Base-by-base conservation (phyloP, 345 rosid species). In the Chamaenerion angustifolium region DNA sequence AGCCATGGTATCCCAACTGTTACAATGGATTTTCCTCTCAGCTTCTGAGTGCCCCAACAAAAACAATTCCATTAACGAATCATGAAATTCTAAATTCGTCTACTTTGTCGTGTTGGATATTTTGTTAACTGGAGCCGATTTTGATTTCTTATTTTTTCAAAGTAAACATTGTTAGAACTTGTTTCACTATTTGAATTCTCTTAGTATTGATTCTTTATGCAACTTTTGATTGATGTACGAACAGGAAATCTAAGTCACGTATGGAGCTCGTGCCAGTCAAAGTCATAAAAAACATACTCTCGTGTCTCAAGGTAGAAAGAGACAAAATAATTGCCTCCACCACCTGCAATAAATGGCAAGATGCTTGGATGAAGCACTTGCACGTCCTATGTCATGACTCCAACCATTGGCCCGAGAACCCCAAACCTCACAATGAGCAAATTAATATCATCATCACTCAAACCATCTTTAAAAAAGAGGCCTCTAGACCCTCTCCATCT, bases 211-310 rank as follows among this genome's bases (percentile, higher is more conserved):
- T n/a, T n/a, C n/a, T n/a, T n/a, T n/a, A n/a, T n/a, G n/a, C n/a
- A n/a, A n/a, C n/a, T n/a, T n/a, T 31, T 16, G 17, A 14, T 47
- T 47, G 50, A 1, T 47, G 6, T 1, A 10, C 17, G 50, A 17
- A 3, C 10, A 18, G n/a, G n/a, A n/a, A n/a, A n/a, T n/a, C n/a
- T n/a, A 17, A 47, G 13, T 17, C 13, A 0, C n/a, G 12, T 16
- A 86, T 83, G 96, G 96, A 86, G 60, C 63, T 77, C 53, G 79
- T 90, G 62, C 96, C 96, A 9, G 82, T 81, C 16, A 93, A 86
- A 68, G 96, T 90, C 27, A 72, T 86, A 60, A 92, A 96, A 49
- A 83, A 83, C 64, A 81, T 90, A 57, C 65, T 90, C 42, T 90
- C 88, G 15, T 73, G 65, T 41, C 81, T 90, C 31, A 73, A 70